Evolutionary conservation across 202 grass and related monocot genomes (phyloP).

Genomic region (Miscanthus sacchariflorus): DNA sequence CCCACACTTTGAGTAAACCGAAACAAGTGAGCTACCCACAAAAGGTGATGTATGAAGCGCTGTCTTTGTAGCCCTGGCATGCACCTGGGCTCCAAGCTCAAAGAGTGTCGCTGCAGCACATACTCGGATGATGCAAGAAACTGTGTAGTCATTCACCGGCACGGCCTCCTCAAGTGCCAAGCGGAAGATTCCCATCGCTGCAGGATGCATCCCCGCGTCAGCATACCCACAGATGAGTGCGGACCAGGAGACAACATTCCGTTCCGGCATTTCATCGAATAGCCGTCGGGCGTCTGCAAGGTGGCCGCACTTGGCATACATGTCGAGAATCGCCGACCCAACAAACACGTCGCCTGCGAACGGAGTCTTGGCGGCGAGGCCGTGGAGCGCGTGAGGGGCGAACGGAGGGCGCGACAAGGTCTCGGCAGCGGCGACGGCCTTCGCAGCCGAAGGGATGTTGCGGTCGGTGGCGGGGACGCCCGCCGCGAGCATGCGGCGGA

Average conservation of each 20-base stretch:
- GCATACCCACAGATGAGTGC: conserved; percentile 78
- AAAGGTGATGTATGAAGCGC: conserved; percentile 72
- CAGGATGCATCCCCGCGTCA: conserved; percentile 59
- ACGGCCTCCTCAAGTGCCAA: conserved; percentile 64
- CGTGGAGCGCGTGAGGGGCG: conserved; percentile 69
- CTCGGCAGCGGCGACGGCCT: conserved; percentile 57
- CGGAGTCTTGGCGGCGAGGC: conserved; percentile 69
- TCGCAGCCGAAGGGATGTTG: conserved; percentile 73
- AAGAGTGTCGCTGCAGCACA: conserved; percentile 70
- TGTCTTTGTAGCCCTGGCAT: conserved; percentile 68
- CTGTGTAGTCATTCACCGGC: conserved; percentile 82
- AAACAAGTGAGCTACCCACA: conserved; percentile 81
- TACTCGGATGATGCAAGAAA: conserved; percentile 74
- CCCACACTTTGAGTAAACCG: conserved; percentile 92
- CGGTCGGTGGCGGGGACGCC: conserved; percentile 70
- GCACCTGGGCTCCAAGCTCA: conserved; percentile 74
- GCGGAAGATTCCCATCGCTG: conserved; percentile 58
- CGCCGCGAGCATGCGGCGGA: conserved; percentile 70
- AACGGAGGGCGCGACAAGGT: conserved; percentile 34
- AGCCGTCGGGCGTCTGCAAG: conserved; percentile 55
- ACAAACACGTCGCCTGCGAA: conserved; percentile 78
- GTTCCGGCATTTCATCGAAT: conserved; percentile 81
- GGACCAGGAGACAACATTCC: conserved; percentile 96
- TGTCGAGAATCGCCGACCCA: conserved; percentile 69
- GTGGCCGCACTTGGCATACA: conserved; percentile 78